A percentile compares a stretch with the other conserved stretches of the same genome.
phyloP scores from a whole-genome alignment of 805 yeast genomes.

The Saccharomycopsis sp. region DNA sequence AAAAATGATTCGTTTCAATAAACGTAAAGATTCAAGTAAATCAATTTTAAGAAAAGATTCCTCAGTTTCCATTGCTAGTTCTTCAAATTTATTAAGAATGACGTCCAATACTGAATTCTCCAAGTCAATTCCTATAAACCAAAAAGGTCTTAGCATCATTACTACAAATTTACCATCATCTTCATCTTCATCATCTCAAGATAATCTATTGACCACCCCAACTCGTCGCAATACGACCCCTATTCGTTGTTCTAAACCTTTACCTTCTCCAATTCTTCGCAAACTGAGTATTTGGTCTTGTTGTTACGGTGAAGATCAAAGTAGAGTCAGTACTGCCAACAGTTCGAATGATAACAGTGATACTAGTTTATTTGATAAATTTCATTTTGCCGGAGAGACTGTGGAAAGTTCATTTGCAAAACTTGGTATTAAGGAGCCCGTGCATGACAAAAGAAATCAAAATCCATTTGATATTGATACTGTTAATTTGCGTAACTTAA shows the following conservation, averaged over 20 bases:
- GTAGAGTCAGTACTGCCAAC: neutral
- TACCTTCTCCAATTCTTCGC: slow-evolving; percentile 16
- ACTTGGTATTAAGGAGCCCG: too few species aligned
- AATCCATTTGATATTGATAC: slow-evolving; percentile 1
- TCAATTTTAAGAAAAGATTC: neutral
- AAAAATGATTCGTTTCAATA: neutral
- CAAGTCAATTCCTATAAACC: neutral
- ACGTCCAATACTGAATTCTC: neutral
- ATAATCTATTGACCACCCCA: neutral
- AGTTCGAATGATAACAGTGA: neutral
- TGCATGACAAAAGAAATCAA: neutral
- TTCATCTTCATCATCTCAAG: neutral
- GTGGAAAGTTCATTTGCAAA: neutral
- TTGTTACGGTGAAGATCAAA: slow-evolving; percentile 12
- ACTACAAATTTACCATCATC: neutral
- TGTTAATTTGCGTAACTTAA: slow-evolving; percentile 20
- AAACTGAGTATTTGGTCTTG: slow-evolving; percentile 15
- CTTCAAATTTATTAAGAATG: neutral
- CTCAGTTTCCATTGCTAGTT: neutral
- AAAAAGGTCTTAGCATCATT: neutral
- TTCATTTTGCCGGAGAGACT: slow-evolving; percentile 5
- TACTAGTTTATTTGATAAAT: neutral
- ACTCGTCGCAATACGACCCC: slow-evolving; percentile 3
- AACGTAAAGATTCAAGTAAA: neutral
- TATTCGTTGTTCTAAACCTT: slow-evolving; percentile 14